phyloP scores from a whole-genome alignment of 2,329 filamentous ascomycete species.

The Fusarium decemcellulare region DNA sequence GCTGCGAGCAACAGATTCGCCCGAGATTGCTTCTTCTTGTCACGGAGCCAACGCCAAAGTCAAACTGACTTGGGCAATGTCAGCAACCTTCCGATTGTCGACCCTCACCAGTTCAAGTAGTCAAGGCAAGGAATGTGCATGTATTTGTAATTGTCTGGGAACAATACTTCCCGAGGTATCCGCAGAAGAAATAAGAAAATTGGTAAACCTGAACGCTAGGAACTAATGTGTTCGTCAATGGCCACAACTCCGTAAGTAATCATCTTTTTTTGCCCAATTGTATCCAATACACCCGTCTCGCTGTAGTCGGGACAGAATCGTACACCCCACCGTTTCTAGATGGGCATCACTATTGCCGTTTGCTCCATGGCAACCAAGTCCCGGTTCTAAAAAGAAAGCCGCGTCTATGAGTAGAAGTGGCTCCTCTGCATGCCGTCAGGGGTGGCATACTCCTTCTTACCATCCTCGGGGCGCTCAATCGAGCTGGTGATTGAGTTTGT shows the following conservation, averaged over 20 bases:
- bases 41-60: too few species aligned
- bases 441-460: slow-evolving; percentile 67
- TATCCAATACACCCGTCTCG: slow-evolving; percentile 40
- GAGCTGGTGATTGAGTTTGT: slow-evolving; percentile 66
- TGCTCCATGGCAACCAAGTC: background rate
- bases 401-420: slow-evolving; percentile 68
- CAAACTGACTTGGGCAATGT: too few species aligned
- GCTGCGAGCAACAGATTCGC: too few species aligned
- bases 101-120: background rate
- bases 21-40: too few species aligned
- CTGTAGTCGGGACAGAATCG: slow-evolving; percentile 33
- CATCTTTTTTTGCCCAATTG: slow-evolving; percentile 44
- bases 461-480: slow-evolving; percentile 53
- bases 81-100: background rate
- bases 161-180: slow-evolving; percentile 20
- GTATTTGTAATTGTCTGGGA: slow-evolving; percentile 19
- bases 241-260: slow-evolving; percentile 43
- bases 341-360: slow-evolving; percentile 15
- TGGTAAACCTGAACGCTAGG: slow-evolving; percentile 43
- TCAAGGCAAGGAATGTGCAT: slow-evolving; percentile 31
- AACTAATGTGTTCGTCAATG: slow-evolving; percentile 40
- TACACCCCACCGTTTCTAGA: slow-evolving; percentile 35
- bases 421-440: slow-evolving; percentile 71
- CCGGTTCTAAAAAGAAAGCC: background rate
- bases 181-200: slow-evolving; percentile 1